Evolutionary conservation across 1,284 basidiomycete species (phyloP).

Genomic region (Cryptococcus sp.): DNA sequence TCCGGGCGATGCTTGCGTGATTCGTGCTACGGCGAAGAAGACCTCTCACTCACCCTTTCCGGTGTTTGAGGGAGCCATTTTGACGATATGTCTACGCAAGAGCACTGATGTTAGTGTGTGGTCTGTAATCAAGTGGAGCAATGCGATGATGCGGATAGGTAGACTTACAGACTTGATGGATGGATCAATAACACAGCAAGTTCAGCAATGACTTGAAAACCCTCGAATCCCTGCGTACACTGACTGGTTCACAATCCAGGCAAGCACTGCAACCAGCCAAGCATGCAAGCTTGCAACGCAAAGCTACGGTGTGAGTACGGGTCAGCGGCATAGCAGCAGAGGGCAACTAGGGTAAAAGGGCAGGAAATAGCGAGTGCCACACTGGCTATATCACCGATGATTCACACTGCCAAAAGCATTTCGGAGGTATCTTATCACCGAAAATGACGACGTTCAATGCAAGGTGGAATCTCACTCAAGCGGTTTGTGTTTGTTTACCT

Average conservation of each 20-base stretch:
- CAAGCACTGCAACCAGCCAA: background rate
- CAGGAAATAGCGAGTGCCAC: slow-evolving; percentile 9
- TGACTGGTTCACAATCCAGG: too few relatives aligned
- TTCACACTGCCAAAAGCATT: background rate
- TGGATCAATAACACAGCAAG: slow-evolving; percentile 6
- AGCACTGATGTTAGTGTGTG: background rate
- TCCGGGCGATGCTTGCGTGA: background rate
- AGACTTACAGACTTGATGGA: slow-evolving; percentile 31
- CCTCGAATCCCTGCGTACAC: slow-evolving; percentile 4
- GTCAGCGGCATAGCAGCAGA: background rate
- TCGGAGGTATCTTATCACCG: slow-evolving; percentile 18
- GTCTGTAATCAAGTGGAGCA: background rate
- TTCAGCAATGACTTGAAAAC: slow-evolving; percentile 1
- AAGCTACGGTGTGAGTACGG: background rate
- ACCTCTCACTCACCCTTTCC: slow-evolving; percentile 30
- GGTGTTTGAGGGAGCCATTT: slow-evolving; percentile 38
- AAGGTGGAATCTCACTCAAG: too few relatives aligned
- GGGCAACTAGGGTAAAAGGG: background rate
- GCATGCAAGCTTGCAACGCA: background rate
- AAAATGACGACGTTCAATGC: slow-evolving; percentile 3
- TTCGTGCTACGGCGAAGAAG: background rate
- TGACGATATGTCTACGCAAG: slow-evolving; percentile 2
- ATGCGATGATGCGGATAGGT: background rate
- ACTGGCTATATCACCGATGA: background rate
- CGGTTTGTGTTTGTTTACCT: too few relatives aligned